Base-by-base conservation (phyloP, 2,329 filamentous ascomycete species). In the Monosporascus sp. region DNA sequence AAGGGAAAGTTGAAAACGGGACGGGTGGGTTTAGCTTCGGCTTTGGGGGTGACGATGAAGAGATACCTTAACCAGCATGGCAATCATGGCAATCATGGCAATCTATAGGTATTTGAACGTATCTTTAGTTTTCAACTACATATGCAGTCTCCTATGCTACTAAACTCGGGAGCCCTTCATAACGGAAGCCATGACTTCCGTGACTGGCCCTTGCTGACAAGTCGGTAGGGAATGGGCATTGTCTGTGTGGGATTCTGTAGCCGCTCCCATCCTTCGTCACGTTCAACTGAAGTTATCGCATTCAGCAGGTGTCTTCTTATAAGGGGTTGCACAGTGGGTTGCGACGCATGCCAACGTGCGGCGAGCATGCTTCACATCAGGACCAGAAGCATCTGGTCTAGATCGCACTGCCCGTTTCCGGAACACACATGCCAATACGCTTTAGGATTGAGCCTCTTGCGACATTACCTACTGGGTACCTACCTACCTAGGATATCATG, bases 21-120 rank as follows among this genome's bases (percentile, higher is more conserved):
- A 65, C 48, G 17, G 66, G 67, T 50, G 72, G 73, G 3, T 81
- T 82, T 56, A 81, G 78, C 58, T 83, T 83, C 63, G 77, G 78
- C 0, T 82, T 83, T 64, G 78, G 75, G 17, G 72, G 67, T 24
- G 67, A 65, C 18, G 71, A 75, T 38, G 75, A 75, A 9, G 76
- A 79, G 58, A 72, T 77, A 60, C 71, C 72, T 27, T 78, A 60
- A 57, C 14, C 15, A 18, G 41, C 41, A 15, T 44, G 22, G 43
- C 11, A 46, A 46, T 3, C 27, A n/a, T n/a, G n/a, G n/a, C n/a
- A n/a, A n/a, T n/a, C 27, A 11, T 31, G 27, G 27, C 9, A 31
- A 31, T 31, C 3, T 9, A 14, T 0, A 35, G 31, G 4, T 4
- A 14, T 35, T 35, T 14, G 31, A 35, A 35, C 31, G 15, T 46